phyloP scores from a whole-genome alignment of 805 yeast genomes.

The Candida sanyiensis region DNA sequence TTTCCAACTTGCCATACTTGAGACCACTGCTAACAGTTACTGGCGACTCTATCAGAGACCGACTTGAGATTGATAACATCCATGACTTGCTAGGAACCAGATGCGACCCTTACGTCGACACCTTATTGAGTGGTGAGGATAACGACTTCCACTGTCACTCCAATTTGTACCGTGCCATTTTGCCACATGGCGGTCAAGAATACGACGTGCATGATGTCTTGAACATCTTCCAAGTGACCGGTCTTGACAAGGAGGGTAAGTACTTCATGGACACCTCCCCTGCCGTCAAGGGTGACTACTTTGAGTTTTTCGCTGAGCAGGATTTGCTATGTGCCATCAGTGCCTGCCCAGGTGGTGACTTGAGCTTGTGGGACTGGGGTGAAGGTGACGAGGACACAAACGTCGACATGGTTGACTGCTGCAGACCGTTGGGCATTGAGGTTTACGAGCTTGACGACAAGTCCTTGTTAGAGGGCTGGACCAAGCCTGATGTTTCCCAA shows the following conservation, averaged over 20 bases:
- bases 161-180: conserved; percentile 52
- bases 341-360: conserved; percentile 69
- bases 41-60: conserved; percentile 52
- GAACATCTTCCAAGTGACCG: conserved; percentile 66
- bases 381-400: conserved; percentile 41
- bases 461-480: conserved; percentile 43
- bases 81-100: conserved; percentile 65
- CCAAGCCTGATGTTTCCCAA: conserved; percentile 42
- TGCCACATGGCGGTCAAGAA: conserved; percentile 57
- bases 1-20: conserved; percentile 62
- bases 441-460: conserved; percentile 49
- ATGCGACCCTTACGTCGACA: conserved; percentile 66
- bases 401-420: conserved; percentile 52
- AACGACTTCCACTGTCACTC: conserved; percentile 66
- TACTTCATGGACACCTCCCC: conserved; percentile 71
- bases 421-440: conserved; percentile 59
- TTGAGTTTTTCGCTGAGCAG: conserved; percentile 62
- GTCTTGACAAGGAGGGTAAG: conserved; percentile 57
- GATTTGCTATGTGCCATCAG: conserved; percentile 59
- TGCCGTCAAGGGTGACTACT: conserved; percentile 51
- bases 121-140: conserved; percentile 56
- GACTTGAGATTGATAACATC: conserved; percentile 56
- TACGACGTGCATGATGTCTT: conserved; percentile 64
- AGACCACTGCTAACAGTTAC: conserved; percentile 61
- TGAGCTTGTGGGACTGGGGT: conserved; percentile 69